Conservation (phyloP, 1,284 basidiomycete genomes). For the Takashimella koratensis region DNA sequence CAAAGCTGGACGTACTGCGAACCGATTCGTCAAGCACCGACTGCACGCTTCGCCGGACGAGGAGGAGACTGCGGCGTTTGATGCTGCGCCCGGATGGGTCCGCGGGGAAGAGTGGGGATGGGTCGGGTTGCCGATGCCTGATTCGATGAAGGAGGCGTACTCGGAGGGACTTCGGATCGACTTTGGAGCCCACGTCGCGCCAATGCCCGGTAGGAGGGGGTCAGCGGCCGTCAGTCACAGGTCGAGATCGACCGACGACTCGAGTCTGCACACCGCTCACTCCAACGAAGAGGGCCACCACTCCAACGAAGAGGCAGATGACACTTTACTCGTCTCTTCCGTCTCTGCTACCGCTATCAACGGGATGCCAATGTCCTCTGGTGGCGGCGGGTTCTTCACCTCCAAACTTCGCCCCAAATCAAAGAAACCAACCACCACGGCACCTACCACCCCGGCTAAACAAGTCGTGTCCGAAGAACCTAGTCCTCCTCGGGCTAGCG, state of each 20-base stretch:
- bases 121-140: slow-evolving; percentile 27
- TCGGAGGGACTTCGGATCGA: slow-evolving; percentile 14
- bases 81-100: slow-evolving; percentile 43
- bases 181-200: slow-evolving; percentile 13
- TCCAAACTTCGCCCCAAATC: neutral
- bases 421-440: no score
- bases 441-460: no score
- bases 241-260: neutral
- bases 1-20: slow-evolving; percentile 43
- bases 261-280: neutral
- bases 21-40: slow-evolving; percentile 46
- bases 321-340: neutral
- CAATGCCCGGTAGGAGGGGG: neutral
- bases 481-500: no score
- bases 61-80: slow-evolving; percentile 42
- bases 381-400: neutral
- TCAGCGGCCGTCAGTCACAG: neutral
- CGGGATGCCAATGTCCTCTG: neutral
- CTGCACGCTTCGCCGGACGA: slow-evolving; percentile 36
- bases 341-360: neutral
- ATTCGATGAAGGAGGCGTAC: slow-evolving; percentile 11
- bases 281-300: neutral
- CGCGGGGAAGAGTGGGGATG: slow-evolving; percentile 46
- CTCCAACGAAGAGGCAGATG: neutral
- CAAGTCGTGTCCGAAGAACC: no score